Evolutionary conservation across 768 basidiomycete species (phyloP), one percentile per base, ranked within the genome.

Genomic region (Hygrophorus russula): DNA sequence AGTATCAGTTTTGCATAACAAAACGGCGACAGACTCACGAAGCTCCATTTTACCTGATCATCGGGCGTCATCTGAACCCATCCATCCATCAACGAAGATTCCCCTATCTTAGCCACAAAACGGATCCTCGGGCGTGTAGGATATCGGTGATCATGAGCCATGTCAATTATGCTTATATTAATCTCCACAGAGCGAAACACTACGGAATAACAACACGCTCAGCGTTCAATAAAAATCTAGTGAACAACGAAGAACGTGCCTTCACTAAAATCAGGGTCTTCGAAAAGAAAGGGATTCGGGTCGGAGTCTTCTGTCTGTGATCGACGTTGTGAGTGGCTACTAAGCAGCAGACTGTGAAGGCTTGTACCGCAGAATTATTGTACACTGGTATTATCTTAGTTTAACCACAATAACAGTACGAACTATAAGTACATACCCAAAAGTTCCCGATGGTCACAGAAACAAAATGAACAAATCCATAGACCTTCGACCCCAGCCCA

Each of bases 401-500:
- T 76, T 37, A 32, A 29, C 17, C 4, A 24, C 36, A 10, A 13
- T 27, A 38, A 20, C 14, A 49, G 41, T 53, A 51, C 19, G 58
- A 11, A 28, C 28, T 40, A n/a, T n/a, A n/a, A n/a, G n/a, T 11
- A 63, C 80, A 56, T 52, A 84, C 81, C 59, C 33, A 81, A 51
- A 30, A 85, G 65, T 37, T 78, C 78, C 4, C 78, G 60, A 52
- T 85, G 81, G 54, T 85, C 81, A 41, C 73, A 69, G 52, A 80
- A 85, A 41, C 72, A 76, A 52, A 82, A 83, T n/a, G 73, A 69
- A 10, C 76, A 69, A 3, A 62, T 59, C 82, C 82, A 85, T 12
- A 57, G 27, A 0, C 82, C 82, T 27, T 64, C 63, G 0, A 84
- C 58, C 2, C 76, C 74, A 1, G 71, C 76, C 78, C 78, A 79